Base-by-base conservation (phyloP, 352 stramenopile genomes). In the Phytophthora melonis region DNA sequence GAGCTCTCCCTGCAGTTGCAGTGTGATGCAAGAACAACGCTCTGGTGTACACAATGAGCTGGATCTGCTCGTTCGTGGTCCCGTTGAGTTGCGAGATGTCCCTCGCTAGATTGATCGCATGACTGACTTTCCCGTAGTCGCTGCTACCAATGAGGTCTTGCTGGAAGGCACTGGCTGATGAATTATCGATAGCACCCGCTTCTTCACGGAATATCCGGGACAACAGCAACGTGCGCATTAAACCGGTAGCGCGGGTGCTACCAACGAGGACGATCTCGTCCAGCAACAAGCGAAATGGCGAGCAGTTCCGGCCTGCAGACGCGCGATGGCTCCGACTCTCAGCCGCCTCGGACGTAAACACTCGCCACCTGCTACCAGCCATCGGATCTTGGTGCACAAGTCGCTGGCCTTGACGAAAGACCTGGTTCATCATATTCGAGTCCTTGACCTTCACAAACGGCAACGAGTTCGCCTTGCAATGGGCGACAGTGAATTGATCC, bases 1-100 rank as follows among this genome's bases (percentile, higher is more conserved):
- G 39, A 32, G 62, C 18, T 55, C 13, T 21, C 1, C 30, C 25
- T 5, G 59, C 54, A 39, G 60, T 72, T 10, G 63, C 63, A 10
- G 70, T 49, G 30, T 77, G 66, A 21, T 63, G 13, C 19, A 60
- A 19, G 16, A 84, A 63, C 4, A 74, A 10, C 9, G 77, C 60
- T 30, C 57, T 73, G 7, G 68, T 55, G 53, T 87, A 89, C 18
- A 63, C 18, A 56, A 86, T 59, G n/a, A 75, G 63, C 53, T 81
- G 69, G 2, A 71, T 43, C 19, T 80, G 68, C 27, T 89, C 79
- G 23, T 69, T 65, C 5, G 76, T 43, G 14, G 81, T 87, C 34
- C 79, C 81, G 50, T 84, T 82, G 41, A 67, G 70, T 34, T 79
- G 64, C 2, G 69, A 72, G 18, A 89, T 66, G 60, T 89, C 79